Base-by-base conservation (phyloP, 163 green algal genomes). In the Scenedesmus sp. region DNA sequence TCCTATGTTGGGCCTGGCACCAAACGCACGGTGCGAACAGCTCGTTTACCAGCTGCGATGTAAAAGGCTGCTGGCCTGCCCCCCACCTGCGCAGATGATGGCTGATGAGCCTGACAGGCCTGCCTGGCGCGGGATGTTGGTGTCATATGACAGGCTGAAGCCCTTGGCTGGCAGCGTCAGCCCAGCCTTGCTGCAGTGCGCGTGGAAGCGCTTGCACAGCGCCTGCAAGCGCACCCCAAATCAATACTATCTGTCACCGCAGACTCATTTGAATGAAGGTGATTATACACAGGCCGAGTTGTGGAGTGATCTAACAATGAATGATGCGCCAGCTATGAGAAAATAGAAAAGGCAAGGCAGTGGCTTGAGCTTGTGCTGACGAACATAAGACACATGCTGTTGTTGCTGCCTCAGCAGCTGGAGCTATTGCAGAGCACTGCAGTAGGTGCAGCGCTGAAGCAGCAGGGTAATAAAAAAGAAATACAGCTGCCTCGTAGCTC, bases 21-120 rank as follows among this genome's bases (percentile, higher is more conserved):
- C 34, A 46, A 46, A 46, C 34, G 34, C 34, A 46, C 34, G 16
- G 2, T 77, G 67, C 67, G 34, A 77, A 20, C 76, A 46, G 76
- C 26, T 84, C 3, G 26, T 59, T 26, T 57, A 26, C 18, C 46
- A 12, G 46, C 16, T 46, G 70, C 23, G 12, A 23, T 4, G 12
- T 62, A 46, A 52, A 57, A 70, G 55, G 6, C 66, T 86, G 59
- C 66, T 83, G 55, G 12, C 46, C 20, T 60, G 26, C 10, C 12
- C 62, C 81, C 5, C 56, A 94, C 91, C 90, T 90, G 97, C 97
- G 62, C 93, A 96, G 18, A 97, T 94, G 83, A 99, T 98, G 60
- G 97, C 98, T 12, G 97, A 99, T 0, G 97, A 99, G 23, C 98
- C 98, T 23, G 95, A 96, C 10, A 99, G 94, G 1, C 98, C 98